Evolutionary conservation across 495 filamentous ascomycete species (phyloP), one percentile per base, ranked within the genome.

Genomic region (Neurospora sp.): DNA sequence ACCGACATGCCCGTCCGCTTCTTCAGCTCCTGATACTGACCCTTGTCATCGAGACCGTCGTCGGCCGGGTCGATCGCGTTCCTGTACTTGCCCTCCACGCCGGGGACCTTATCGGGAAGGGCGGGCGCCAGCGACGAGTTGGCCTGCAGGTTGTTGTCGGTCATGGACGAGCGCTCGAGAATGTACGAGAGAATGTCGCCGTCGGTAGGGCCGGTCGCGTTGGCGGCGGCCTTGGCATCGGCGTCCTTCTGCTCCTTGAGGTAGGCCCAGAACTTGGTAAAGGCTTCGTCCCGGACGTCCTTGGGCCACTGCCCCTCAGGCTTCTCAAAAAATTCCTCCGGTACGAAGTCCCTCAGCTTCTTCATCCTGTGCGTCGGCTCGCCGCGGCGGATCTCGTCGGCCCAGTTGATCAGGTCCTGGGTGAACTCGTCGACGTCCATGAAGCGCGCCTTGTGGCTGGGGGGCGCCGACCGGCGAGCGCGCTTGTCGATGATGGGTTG

Each of bases 401-500:
- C 79, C 71, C 88, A 82, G 34, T 85, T 77, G 39, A 89, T 85
- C 74, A 89, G 78, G 43, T 88, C 83, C 9, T 85, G 79, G 71
- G 90, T 84, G 71, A 88, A 88, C 31, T 88, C 85, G 66, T 86
- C 88, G 76, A 91, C 80, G 78, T 91, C 87, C 86, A 93, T 92
- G 72, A 90, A 84, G 71, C 85, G 85, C 37, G 86, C 82, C n/a
- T 85, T 84, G 74, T 88, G 89, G 77, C 92, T 89, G 10, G 85
- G 80, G 5, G 81, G 79, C 66, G 80, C 71, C 71, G 74, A 74
- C 59, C 71, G 78, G 71, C 73, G 74, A 17, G 79, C 78, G 24
- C 81, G 80, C 75, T 82, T 85, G 84, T 97, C 94, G 75, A 97
- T 84, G 21, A 92, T 86, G 73, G 93, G 92, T 80, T 92, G 89